These are phyloP conservation scores for Colletotrichum spaethianum DNA, from an alignment of 2,329 filamentous ascomycete genomes.

Conservation along the genomic window DNA sequence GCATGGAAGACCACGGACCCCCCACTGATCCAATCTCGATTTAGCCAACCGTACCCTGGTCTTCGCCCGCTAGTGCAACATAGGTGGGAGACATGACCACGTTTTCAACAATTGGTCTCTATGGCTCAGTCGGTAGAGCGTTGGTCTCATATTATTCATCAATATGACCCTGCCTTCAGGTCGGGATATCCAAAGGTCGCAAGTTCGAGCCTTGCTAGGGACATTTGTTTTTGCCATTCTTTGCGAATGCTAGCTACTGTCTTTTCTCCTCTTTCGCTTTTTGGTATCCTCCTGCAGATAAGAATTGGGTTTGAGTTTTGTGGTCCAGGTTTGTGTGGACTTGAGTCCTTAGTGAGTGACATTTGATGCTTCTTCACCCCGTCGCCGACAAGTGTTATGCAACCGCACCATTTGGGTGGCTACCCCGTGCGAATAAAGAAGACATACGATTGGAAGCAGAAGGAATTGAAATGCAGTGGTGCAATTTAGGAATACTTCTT, in stretches of 20 bases:
- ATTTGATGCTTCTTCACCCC: not conserved
- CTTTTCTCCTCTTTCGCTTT: not conserved
- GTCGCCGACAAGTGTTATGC: not conserved
- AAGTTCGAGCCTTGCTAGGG: slow-evolving; percentile 39
- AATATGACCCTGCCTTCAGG: slow-evolving; percentile 16
- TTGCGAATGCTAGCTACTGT: too few species aligned
- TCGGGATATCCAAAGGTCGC: slow-evolving; percentile 38
- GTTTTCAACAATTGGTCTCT: not conserved
- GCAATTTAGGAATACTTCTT: not conserved
- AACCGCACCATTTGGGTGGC: not conserved
- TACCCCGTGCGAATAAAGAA: not conserved
- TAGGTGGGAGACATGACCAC: fast-evolving
- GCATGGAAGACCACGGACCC: not conserved
- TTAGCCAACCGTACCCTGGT: not conserved
- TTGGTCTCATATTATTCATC: slow-evolving; percentile 28
- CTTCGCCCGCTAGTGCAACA: not conserved
- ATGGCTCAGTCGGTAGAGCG: slow-evolving; percentile 38
- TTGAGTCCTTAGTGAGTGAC: not conserved
- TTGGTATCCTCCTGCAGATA: not conserved
- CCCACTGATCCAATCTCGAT: not conserved
- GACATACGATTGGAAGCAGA: not conserved
- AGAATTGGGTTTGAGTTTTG: not conserved
- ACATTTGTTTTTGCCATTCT: not conserved
- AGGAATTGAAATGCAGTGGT: not conserved
- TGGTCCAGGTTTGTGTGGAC: not conserved